A percentile compares a stretch with the other conserved stretches of the same genome.
Conservation (phyloP, 108 stramenopile species). For the Skeletonema menzelii region DNA sequence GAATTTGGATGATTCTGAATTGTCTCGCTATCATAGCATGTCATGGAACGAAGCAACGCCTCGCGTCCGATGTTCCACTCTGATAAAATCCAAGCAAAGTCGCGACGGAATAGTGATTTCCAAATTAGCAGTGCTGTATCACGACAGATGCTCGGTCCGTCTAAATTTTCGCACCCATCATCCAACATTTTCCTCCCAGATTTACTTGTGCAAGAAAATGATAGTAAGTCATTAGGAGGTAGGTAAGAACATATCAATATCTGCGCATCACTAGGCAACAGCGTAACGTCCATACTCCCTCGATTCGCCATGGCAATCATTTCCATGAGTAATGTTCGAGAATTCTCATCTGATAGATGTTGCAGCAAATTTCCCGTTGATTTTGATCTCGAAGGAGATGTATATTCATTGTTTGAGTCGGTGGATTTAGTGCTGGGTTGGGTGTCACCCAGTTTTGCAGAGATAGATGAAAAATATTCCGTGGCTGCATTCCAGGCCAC, state of each 20-base stretch:
- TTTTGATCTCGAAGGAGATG: slow-evolving; percentile 14
- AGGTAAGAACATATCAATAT: slow-evolving; percentile 69
- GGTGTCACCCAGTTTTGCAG: slow-evolving; percentile 22
- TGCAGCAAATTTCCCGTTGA: slow-evolving; percentile 29
- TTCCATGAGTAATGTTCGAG: slow-evolving; percentile 19
- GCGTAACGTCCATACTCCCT: slow-evolving; percentile 40
- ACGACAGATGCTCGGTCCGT: slow-evolving; percentile 16
- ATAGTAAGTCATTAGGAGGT: slow-evolving; percentile 67
- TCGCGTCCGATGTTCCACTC: slow-evolving; percentile 67
- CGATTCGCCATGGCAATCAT: slow-evolving; percentile 51
- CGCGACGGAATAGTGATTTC: slow-evolving; percentile 71
- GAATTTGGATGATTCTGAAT: not conserved
- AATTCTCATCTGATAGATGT: slow-evolving; percentile 8
- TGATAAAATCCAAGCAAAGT: slow-evolving; percentile 71
- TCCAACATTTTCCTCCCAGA: slow-evolving; percentile 18
- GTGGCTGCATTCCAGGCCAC: slow-evolving; percentile 49
- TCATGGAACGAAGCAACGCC: slow-evolving; percentile 55
- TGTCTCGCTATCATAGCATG: slow-evolving; percentile 1
- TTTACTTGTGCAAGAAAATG: slow-evolving; percentile 56
- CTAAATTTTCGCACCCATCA: slow-evolving; percentile 17
- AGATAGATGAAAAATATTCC: slow-evolving; percentile 36
- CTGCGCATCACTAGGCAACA: slow-evolving; percentile 64
- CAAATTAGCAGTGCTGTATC: slow-evolving; percentile 50
- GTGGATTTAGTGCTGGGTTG: not conserved
- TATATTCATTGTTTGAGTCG: not conserved